These are phyloP conservation scores for Aspergillus ruber DNA, from an alignment of 2,329 filamentous ascomycete species.

Conservation along the genomic window DNA sequence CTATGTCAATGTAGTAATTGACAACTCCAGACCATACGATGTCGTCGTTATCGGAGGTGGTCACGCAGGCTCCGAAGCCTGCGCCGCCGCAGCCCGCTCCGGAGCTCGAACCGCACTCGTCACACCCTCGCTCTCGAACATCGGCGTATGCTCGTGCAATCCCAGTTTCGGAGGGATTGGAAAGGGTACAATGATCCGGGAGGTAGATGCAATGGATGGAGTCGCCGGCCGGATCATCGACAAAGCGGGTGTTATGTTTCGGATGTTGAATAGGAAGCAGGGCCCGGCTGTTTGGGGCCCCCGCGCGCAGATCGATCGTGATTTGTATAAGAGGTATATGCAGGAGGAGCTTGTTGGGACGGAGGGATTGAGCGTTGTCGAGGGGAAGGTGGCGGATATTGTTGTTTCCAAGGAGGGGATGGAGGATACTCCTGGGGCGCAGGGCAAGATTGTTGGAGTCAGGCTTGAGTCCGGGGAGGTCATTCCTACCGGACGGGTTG, in stretches of 20 bases:
- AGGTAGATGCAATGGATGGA: slow-evolving; percentile 91
- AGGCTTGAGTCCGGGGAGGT: slow-evolving; percentile 81
- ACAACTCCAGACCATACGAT: slow-evolving; percentile 77
- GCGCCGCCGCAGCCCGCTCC: slow-evolving; percentile 78
- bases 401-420: slow-evolving; percentile 57
- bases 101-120: slow-evolving; percentile 85
- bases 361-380: slow-evolving; percentile 69
- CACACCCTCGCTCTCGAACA: slow-evolving; percentile 79
- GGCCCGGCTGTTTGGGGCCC: slow-evolving; percentile 97
- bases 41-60: slow-evolving; percentile 94
- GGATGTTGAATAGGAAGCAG: slow-evolving; percentile 78
- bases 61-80: slow-evolving; percentile 91
- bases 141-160: slow-evolving; percentile 94
- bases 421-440: slow-evolving; percentile 44
- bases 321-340: slow-evolving; percentile 87
- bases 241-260: slow-evolving; percentile 91
- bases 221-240: slow-evolving; percentile 84
- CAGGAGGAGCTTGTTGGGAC: slow-evolving; percentile 73
- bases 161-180: slow-evolving; percentile 97
- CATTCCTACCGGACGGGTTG: slow-evolving; percentile 69
- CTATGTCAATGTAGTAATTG: too few relatives aligned
- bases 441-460: slow-evolving; percentile 75
- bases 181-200: slow-evolving; percentile 91
- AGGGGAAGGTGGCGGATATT: slow-evolving; percentile 89
- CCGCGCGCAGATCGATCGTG: slow-evolving; percentile 88